These are phyloP conservation scores for Calendula officinalis DNA, from an alignment of 129 eudicot genomes.

Conservation along the genomic window DNA sequence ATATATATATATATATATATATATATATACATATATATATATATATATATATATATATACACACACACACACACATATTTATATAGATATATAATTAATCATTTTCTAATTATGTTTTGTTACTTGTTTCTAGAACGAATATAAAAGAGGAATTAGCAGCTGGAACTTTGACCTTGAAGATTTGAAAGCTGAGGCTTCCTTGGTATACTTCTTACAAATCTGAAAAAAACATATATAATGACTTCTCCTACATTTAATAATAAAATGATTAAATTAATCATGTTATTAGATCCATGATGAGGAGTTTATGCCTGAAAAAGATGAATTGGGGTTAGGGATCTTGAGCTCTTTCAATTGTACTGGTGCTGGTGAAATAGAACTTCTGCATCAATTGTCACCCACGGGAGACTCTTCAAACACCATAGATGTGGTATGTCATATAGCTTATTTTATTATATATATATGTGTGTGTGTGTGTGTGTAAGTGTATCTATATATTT, in stretches of 20 bases:
- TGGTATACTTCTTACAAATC: constrained; percentile 48
- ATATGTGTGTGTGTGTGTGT: neutral
- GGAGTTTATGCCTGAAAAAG: constrained; percentile 54
- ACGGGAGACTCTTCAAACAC: constrained; percentile 45
- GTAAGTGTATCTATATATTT: neutral
- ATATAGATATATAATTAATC: neutral
- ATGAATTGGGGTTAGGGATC: constrained; percentile 39
- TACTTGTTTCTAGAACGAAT: constrained; percentile 67
- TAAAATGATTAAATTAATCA: neutral
- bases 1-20: neutral
- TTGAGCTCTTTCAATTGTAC: constrained; percentile 32
- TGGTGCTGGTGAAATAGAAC: constrained; percentile 41
- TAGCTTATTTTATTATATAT: neutral
- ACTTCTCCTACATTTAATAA: too few relatives aligned
- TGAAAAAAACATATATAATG: neutral
- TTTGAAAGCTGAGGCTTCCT: constrained; percentile 92
- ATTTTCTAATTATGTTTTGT: constrained; percentile 15
- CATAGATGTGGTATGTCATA: constrained; percentile 47
- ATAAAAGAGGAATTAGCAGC: constrained; percentile 92
- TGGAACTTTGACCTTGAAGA: constrained; percentile 98
- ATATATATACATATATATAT: neutral
- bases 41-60: too few relatives aligned
- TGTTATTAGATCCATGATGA: constrained; percentile 70
- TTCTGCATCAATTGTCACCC: constrained; percentile 44
- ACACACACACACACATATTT: too few relatives aligned